phyloP scores from a whole-genome alignment of 2,329 filamentous ascomycete genomes.

The Escovopsis sp. region DNA sequence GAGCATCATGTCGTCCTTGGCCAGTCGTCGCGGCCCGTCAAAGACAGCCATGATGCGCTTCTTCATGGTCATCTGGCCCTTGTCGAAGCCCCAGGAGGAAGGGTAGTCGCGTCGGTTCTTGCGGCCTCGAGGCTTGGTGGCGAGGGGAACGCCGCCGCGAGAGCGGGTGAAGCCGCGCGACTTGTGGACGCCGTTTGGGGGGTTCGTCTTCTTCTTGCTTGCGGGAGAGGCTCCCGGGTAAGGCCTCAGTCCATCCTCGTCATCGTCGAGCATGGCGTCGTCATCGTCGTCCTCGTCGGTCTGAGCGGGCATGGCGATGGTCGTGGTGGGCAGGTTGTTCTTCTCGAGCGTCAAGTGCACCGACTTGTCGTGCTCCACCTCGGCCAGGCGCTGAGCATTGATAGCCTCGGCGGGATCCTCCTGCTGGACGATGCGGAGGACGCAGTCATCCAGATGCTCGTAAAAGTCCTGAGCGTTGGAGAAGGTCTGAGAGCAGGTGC shows the following conservation, averaged over 20 bases:
- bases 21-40: slow-evolving; percentile 72
- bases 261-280: slow-evolving; percentile 38
- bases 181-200: slow-evolving; percentile 44
- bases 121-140: slow-evolving; percentile 49
- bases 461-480: slow-evolving; percentile 94
- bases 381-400: slow-evolving; percentile 50
- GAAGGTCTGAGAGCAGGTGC: slow-evolving; percentile 83
- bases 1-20: slow-evolving; percentile 99
- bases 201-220: slow-evolving; percentile 41
- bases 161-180: slow-evolving; percentile 64
- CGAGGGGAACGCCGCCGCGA: slow-evolving; percentile 52
- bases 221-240: slow-evolving; percentile 27
- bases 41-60: slow-evolving; percentile 91
- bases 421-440: slow-evolving; percentile 56
- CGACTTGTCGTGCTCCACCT: slow-evolving; percentile 48
- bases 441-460: slow-evolving; percentile 78
- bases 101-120: slow-evolving; percentile 93
- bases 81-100: slow-evolving; percentile 80
- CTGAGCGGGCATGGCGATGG: slow-evolving; percentile 20
- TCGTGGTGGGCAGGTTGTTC: slow-evolving; percentile 40
- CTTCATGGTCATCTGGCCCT: slow-evolving; percentile 95
- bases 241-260: slow-evolving; percentile 27
- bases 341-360: slow-evolving; percentile 49
- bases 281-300: slow-evolving; percentile 40
- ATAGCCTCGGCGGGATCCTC: slow-evolving; percentile 55